phyloP scores from a whole-genome alignment of 441 rosid genomes.

The Populus hybrid region DNA sequence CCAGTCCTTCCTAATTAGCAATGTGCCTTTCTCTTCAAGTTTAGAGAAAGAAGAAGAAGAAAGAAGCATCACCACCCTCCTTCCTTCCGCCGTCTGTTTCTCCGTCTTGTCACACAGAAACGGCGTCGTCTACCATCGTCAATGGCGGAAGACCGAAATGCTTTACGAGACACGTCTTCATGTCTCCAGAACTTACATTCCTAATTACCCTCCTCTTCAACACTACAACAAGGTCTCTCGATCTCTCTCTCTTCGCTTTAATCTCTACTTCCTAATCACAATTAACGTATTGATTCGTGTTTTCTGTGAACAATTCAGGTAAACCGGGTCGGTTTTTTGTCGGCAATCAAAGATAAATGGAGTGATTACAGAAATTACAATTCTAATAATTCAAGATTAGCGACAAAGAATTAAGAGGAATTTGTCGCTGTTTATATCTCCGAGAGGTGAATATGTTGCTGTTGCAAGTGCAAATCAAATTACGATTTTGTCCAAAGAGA shows the following conservation, averaged over 20 bases:
- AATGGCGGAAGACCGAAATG: constrained; percentile 35
- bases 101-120: background rate
- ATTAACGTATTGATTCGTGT: constrained; percentile 9
- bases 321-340: constrained; percentile 39
- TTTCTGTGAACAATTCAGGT: constrained; percentile 32
- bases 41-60: background rate
- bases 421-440: constrained; percentile 63
- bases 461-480: constrained; percentile 77
- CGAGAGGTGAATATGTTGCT: constrained; percentile 73
- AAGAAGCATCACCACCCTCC: background rate
- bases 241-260: background rate
- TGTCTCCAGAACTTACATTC: constrained; percentile 52
- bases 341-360: constrained; percentile 32
- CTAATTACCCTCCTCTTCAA: constrained; percentile 67
- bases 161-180: constrained; percentile 71
- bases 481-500: constrained; percentile 63
- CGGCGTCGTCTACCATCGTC: background rate
- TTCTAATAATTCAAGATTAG: constrained; percentile 20
- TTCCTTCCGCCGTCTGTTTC: background rate
- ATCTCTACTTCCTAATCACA: background rate
- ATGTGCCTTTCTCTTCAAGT: background rate
- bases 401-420: constrained; percentile 28
- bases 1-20: background rate
- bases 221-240: constrained; percentile 37
- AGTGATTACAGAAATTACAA: constrained; percentile 33